Base-by-base conservation (phyloP, 768 basidiomycete genomes). In the Mycena haematopus region DNA sequence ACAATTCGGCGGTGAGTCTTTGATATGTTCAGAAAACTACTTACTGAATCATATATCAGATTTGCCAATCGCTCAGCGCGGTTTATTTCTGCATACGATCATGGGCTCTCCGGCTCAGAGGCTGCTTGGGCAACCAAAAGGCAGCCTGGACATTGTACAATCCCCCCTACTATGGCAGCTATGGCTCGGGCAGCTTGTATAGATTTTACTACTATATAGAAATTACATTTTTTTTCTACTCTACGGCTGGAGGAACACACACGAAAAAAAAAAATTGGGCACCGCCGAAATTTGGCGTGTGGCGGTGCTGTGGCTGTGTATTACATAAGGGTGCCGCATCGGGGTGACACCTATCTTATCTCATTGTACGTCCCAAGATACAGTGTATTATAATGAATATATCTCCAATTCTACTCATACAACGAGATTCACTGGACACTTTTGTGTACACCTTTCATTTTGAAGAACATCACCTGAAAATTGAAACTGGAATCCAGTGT, bases 41-140 rank as follows among this genome's bases (percentile, higher is more conserved):
- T 42, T 27, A 51, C 31, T 31, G 14, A 31, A n/a, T 8, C 11
- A 10, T 33, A 13, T 5, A 33, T 6, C 14, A 73, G 72, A 17
- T 74, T 64, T 67, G 69, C 69, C 33, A 72, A 74, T 47, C 51
- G 69, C 24, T 53, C 69, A 0, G 60, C 65, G 0, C 56, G 67
- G 10, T 75, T 74, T 50, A 73, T 75, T 38, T 46, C 55, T 17
- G 65, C 69, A 0, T 76, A 76, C 60, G 27, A 46, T 2, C 65
- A 69, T 11, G 75, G 77, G 2, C 57, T 78, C 2, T 50, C 53
- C 8, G 73, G 77, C 35, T 58, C 67, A 9, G 66, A 74, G 58
- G 75, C 73, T 7, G 69, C 68, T 7, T 77, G 73, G 74, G 75
- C 71, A 9, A 71, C 68, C 57, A 50, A 54, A 49, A 72, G 67